These are phyloP conservation scores for Rhizophagus prolifer DNA, from an alignment of 192 early-diverging fungal genomes.

Conservation along the genomic window DNA sequence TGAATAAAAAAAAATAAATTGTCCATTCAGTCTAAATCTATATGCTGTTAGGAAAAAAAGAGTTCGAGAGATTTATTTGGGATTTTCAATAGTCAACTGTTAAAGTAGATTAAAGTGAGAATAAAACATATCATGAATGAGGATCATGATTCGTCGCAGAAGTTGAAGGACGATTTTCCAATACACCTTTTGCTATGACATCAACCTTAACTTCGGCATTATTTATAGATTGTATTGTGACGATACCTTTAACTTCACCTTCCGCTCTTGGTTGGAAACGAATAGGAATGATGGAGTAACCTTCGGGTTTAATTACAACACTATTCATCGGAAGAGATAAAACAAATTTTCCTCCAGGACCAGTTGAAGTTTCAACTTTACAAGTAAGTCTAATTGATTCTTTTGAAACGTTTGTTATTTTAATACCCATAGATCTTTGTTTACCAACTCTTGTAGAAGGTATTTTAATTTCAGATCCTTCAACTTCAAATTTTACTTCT, in stretches of 20 bases:
- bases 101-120: too few relatives aligned
- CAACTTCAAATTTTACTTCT: conserved; percentile 19
- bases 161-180: not conserved
- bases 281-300: conserved; percentile 5
- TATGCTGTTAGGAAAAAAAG: too few relatives aligned
- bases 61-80: too few relatives aligned
- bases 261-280: conserved; percentile 14
- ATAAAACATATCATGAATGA: too few relatives aligned
- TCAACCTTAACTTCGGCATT: conserved; percentile 11
- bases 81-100: too few relatives aligned
- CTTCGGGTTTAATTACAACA: conserved; percentile 5
- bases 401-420: conserved; percentile 10
- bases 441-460: conserved; percentile 17
- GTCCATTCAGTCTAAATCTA: too few relatives aligned
- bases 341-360: conserved; percentile 9
- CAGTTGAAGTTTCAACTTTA: conserved; percentile 17
- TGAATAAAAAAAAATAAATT: too few relatives aligned
- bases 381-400: conserved; percentile 10
- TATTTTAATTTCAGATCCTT: not conserved
- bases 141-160: not conserved
- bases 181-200: conserved; percentile 5
- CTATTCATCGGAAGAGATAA: conserved; percentile 22
- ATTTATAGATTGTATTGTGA: conserved; percentile 9
- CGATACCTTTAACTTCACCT: conserved; percentile 14
- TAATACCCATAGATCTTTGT: conserved; percentile 10